Conservation (phyloP, 306 rosid genomes). For the Inga oerstediana region DNA sequence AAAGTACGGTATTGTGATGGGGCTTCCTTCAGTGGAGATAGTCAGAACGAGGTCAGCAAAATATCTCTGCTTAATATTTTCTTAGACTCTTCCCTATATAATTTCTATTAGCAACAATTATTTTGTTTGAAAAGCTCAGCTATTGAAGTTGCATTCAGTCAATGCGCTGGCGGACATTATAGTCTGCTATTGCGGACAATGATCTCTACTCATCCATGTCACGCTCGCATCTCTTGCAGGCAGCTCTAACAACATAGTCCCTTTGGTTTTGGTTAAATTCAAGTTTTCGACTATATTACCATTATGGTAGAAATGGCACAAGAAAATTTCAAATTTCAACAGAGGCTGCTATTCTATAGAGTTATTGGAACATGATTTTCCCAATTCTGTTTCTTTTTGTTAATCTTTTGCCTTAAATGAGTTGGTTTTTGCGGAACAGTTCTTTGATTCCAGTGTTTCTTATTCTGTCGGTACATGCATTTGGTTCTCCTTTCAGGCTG, state of each 20-base stretch:
- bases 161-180: background rate
- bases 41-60: slow-evolving; percentile 62
- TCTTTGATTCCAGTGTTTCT: slow-evolving; percentile 8
- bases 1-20: slow-evolving; percentile 91
- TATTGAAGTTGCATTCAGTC: slow-evolving; percentile 1
- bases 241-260: background rate
- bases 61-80: background rate
- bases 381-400: background rate
- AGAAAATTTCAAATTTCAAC: background rate
- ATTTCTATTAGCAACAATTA: background rate
- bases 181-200: background rate
- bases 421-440: background rate
- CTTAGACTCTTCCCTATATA: background rate
- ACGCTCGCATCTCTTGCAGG: background rate
- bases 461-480: slow-evolving; percentile 12
- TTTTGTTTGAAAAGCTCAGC: background rate
- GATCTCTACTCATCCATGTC: background rate
- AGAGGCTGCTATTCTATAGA: background rate
- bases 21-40: slow-evolving; percentile 84
- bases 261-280: background rate
- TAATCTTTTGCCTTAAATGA: background rate
- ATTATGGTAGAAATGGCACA: background rate
- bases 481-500: slow-evolving; percentile 51
- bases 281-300: background rate
- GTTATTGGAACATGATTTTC: background rate